phyloP scores from a whole-genome alignment of 257 asterid genomes.

The Gentiana dahurica region DNA sequence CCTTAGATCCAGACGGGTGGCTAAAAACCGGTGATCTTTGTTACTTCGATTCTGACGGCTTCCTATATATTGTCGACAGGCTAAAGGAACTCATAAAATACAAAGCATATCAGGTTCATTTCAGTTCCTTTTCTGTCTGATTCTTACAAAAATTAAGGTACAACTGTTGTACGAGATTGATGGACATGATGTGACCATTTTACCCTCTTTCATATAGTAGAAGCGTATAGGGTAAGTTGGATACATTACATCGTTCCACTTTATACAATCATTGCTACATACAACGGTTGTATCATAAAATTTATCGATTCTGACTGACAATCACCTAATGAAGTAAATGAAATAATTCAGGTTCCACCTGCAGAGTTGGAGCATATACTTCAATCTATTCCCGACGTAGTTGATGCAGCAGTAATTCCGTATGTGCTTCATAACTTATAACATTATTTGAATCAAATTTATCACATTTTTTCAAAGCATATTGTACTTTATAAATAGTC shows the following conservation, averaged over 20 bases:
- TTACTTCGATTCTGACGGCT: conserved; percentile 74
- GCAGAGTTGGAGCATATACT: conserved; percentile 89
- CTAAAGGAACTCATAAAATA: conserved; percentile 84
- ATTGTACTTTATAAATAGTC: too few relatives aligned
- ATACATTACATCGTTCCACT: too few relatives aligned
- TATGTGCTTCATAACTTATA: conserved; percentile 20
- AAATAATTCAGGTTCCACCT: conserved; percentile 75
- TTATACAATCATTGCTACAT: too few relatives aligned
- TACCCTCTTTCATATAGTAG: too few relatives aligned
- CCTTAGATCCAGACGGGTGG: conserved; percentile 89
- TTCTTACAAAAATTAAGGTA: not conserved
- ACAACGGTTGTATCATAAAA: too few relatives aligned
- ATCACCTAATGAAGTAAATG: conserved; percentile 4
- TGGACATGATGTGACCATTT: not conserved
- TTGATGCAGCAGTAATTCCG: conserved; percentile 97
- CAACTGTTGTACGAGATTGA: not conserved
- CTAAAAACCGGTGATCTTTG: conserved; percentile 91
- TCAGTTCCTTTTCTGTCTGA: not conserved
- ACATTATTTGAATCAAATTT: not conserved
- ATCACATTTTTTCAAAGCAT: not conserved
- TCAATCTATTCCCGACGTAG: conserved; percentile 63
- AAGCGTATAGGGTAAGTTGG: too few relatives aligned
- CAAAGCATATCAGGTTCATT: conserved; percentile 80
- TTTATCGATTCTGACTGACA: too few relatives aligned
- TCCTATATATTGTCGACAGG: conserved; percentile 75